Conservation (phyloP, 2,329 filamentous ascomycete genomes). For the Venturia aucupariae region DNA sequence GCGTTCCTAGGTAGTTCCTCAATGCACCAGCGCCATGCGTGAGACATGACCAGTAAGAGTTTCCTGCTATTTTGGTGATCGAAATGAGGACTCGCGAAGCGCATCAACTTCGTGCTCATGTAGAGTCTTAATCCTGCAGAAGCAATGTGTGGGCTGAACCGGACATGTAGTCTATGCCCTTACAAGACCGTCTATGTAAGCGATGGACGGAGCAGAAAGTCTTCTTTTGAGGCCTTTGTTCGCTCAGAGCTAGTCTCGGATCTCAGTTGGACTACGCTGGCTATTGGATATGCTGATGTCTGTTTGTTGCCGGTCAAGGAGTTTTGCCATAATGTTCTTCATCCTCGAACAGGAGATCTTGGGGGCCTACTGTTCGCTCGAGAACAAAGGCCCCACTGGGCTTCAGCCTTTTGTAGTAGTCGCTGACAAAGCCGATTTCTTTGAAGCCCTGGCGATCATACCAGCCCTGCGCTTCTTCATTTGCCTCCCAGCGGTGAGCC, state of each 20-base stretch:
- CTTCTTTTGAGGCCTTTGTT: neutral
- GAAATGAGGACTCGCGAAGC: neutral
- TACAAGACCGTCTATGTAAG: neutral
- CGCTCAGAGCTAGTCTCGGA: neutral
- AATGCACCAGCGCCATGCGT: neutral
- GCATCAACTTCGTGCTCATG: neutral
- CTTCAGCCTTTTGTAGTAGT: conserved; percentile 50
- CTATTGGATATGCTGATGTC: neutral
- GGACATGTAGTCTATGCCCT: neutral
- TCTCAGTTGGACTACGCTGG: neutral
- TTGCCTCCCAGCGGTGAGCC: conserved; percentile 57
- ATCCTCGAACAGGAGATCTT: conserved; percentile 9
- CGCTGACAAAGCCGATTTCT: conserved; percentile 41
- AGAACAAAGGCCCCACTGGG: conserved; percentile 26
- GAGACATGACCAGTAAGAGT: neutral
- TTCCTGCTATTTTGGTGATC: neutral
- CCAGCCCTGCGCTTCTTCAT: conserved; percentile 51
- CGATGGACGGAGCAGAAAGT: neutral
- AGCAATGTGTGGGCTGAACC: neutral
- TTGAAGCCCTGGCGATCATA: conserved; percentile 50
- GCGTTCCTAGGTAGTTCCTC: neutral
- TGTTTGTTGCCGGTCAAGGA: neutral
- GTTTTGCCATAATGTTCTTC: neutral
- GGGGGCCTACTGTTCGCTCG: conserved; percentile 9
- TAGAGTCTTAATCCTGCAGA: neutral